phyloP scores from a whole-genome alignment of 441 rosid genomes.

The Manihot esculenta region DNA sequence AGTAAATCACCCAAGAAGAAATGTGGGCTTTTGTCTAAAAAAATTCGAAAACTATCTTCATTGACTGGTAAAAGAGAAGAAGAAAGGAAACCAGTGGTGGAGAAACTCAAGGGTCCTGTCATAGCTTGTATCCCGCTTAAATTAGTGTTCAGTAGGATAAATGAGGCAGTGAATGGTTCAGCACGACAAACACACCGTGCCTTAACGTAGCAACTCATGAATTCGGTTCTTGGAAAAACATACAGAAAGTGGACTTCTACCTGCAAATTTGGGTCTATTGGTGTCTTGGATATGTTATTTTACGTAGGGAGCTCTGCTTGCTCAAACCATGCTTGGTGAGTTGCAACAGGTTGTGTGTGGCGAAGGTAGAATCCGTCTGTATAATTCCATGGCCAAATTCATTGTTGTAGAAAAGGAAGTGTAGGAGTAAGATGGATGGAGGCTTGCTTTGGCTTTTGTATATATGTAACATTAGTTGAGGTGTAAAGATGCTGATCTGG shows the following conservation, averaged over 20 bases:
- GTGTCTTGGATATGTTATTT: constrained; percentile 8
- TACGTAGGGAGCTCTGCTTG: neutral
- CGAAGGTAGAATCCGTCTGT: constrained; percentile 26
- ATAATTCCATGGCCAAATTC: constrained; percentile 20
- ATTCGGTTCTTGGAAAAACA: constrained; percentile 19
- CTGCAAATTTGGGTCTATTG: constrained; percentile 14
- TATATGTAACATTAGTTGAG: constrained; percentile 46
- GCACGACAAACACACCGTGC: constrained; percentile 49
- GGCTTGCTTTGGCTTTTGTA: constrained; percentile 33
- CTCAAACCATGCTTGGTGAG: neutral
- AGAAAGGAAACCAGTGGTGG: constrained; percentile 39
- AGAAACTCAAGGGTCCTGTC: constrained; percentile 61
- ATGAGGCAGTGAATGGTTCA: constrained; percentile 77
- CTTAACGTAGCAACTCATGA: constrained; percentile 38
- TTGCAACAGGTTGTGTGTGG: neutral
- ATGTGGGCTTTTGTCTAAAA: constrained; percentile 48
- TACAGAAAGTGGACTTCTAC: constrained; percentile 25
- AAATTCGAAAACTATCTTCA: constrained; percentile 78
- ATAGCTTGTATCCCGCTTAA: constrained; percentile 84
- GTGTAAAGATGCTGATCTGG: constrained; percentile 43
- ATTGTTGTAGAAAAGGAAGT: constrained; percentile 23
- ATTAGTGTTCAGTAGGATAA: constrained; percentile 87
- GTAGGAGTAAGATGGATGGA: constrained; percentile 12
- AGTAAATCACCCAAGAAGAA: constrained; percentile 54
- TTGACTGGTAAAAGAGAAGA: constrained; percentile 59